Evolutionary conservation across 2,329 filamentous ascomycete genomes (phyloP).

Genomic region (Phialophora chinensis): DNA sequence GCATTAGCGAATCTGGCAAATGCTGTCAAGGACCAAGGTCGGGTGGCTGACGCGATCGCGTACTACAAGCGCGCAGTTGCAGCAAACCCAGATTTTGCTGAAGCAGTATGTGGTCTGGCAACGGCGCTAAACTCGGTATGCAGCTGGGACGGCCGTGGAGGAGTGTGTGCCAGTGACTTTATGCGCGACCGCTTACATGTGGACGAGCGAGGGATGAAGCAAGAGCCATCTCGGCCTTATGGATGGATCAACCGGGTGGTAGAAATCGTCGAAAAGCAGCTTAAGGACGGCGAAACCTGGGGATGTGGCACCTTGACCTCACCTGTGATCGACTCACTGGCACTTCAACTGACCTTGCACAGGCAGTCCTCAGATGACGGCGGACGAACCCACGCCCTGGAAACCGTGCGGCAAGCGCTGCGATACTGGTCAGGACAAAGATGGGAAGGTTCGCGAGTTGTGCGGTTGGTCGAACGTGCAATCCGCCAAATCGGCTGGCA

Average conservation of each 20-base stretch:
- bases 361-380: conserved; percentile 24
- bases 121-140: conserved; percentile 97
- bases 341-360: conserved; percentile 52
- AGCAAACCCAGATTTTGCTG: conserved; percentile 93
- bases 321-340: conserved; percentile 59
- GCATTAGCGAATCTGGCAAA: conserved; percentile 95
- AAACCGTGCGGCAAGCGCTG: conserved; percentile 46
- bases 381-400: conserved; percentile 35
- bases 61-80: conserved; percentile 91
- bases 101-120: conserved; percentile 93
- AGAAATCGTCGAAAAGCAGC: conserved; percentile 85
- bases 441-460: conserved; percentile 86
- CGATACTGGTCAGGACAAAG: conserved; percentile 71
- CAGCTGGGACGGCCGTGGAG: conserved; percentile 88
- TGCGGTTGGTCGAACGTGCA: conserved; percentile 83
- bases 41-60: conserved; percentile 85
- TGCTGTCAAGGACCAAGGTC: conserved; percentile 94
- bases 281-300: conserved; percentile 85
- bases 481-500: conserved; percentile 78
- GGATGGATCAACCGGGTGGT: conserved; percentile 92
- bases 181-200: conserved; percentile 92
- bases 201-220: conserved; percentile 78
- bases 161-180: conserved; percentile 75
- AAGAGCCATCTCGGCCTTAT: conserved; percentile 70
- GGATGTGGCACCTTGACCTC: conserved; percentile 71